Evolutionary conservation across 352 stramenopile species (phyloP).

Genomic region (Salisapilia sapeloensis): DNA sequence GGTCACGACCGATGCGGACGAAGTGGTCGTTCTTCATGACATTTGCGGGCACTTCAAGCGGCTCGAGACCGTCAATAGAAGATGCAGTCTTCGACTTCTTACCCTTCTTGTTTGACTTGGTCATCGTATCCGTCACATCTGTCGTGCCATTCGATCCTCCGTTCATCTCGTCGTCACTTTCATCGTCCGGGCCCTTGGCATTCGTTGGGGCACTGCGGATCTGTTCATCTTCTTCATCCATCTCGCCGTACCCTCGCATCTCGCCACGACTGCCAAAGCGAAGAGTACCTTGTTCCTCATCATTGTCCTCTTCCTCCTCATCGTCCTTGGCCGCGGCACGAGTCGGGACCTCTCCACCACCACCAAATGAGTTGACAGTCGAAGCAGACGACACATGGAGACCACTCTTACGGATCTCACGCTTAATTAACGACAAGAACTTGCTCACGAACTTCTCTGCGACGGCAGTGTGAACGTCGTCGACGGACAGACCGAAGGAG

Average conservation of each 20-base stretch:
- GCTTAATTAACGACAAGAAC: conserved; percentile 88
- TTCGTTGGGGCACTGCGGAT: conserved; percentile 22
- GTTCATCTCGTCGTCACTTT: conserved; percentile 17
- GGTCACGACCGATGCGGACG: conserved; percentile 57
- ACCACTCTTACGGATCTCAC: conserved; percentile 86
- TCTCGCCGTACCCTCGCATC: conserved; percentile 77
- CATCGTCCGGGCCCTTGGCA: conserved; percentile 17
- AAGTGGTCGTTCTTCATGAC: conserved; percentile 82
- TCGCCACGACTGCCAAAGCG: conserved; percentile 65
- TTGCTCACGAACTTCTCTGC: conserved; percentile 83
- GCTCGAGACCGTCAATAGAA: conserved; percentile 33
- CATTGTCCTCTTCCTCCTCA: conserved; percentile 75
- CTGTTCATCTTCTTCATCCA: conserved; percentile 90
- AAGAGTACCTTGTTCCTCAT: conserved; percentile 78
- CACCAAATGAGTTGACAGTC: conserved; percentile 24
- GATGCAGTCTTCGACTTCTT: conserved; percentile 18
- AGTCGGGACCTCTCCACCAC: conserved; percentile 11
- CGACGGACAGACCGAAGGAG: conserved; percentile 89
- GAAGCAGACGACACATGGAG: conserved; percentile 26
- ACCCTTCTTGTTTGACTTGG: conserved; percentile 7
- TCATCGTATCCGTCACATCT: not conserved
- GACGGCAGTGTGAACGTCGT: conserved; percentile 85
- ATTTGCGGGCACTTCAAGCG: conserved; percentile 47
- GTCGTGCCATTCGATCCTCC: not conserved
- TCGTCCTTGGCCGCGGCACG: conserved; percentile 13